A percentile compares a stretch with the other conserved stretches of the same genome.
Evolutionary conservation across 768 basidiomycete species (phyloP).

Genomic region (Lentinus tigrinus): DNA sequence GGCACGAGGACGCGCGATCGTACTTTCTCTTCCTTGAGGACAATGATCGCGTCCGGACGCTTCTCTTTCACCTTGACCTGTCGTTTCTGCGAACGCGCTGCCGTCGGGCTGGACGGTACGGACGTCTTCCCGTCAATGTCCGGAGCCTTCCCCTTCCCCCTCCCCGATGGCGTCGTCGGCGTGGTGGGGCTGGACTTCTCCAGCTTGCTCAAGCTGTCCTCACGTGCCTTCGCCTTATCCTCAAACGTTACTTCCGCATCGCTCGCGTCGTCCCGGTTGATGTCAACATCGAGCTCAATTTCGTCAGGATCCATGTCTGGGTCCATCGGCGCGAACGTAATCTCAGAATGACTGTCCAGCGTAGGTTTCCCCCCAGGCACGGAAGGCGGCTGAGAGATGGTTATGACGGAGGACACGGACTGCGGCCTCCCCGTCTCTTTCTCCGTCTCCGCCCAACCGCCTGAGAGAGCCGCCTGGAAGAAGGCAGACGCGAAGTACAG

Average conservation of each 20-base stretch:
- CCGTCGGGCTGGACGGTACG: neutral
- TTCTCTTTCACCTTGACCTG: constrained; percentile 10
- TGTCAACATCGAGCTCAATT: constrained; percentile 39
- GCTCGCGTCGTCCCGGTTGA: constrained; percentile 31
- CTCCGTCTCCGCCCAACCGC: constrained; percentile 83
- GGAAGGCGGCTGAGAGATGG: constrained; percentile 73
- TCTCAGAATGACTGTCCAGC: constrained; percentile 46
- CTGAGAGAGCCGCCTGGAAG: constrained; percentile 88
- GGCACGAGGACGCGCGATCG: constrained; percentile 21
- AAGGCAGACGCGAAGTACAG: constrained; percentile 93
- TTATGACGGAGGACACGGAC: constrained; percentile 81
- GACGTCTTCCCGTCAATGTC: constrained; percentile 12
- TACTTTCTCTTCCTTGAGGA: constrained; percentile 87
- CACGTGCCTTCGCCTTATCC: constrained; percentile 41
- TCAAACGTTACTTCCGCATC: constrained; percentile 27
- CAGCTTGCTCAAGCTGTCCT: constrained; percentile 60
- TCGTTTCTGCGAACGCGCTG: constrained; percentile 12
- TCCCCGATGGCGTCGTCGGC: constrained; percentile 9
- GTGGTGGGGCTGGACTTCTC: constrained; percentile 34
- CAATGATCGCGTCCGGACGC: constrained; percentile 79
- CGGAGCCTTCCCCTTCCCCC: constrained; percentile 18
- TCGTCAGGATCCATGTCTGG: constrained; percentile 48
- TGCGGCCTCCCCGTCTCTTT: constrained; percentile 59
- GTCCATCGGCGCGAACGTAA: constrained; percentile 61
- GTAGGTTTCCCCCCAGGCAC: constrained; percentile 49